Evolutionary conservation across 768 basidiomycete genomes (phyloP).

Genomic region (Nidularia pulvinata): DNA sequence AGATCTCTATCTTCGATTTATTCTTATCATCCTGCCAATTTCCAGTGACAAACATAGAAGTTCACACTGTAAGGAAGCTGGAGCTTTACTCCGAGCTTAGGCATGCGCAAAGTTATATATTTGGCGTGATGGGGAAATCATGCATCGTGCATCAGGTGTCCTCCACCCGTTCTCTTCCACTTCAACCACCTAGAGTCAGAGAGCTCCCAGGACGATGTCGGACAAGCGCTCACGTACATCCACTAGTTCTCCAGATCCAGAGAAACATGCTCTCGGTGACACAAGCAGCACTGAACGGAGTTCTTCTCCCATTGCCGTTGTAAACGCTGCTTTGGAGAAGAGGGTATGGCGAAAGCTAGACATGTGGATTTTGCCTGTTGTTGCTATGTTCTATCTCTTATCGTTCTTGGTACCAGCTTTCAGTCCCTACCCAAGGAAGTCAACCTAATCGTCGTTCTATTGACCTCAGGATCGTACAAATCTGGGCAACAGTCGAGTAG

Average conservation of each 20-base stretch:
- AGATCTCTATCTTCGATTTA: too few relatives aligned
- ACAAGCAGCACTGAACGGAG: constrained; percentile 17
- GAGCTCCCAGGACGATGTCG: constrained; percentile 9
- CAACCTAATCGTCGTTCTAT: background rate
- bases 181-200: background rate
- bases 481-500: constrained; percentile 60
- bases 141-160: too few relatives aligned
- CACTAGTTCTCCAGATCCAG: constrained; percentile 14
- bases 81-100: too few relatives aligned
- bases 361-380: constrained; percentile 42
- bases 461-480: constrained; percentile 46
- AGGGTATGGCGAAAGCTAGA: constrained; percentile 51
- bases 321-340: constrained; percentile 31
- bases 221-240: constrained; percentile 18
- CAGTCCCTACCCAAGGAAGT: background rate
- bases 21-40: too few relatives aligned
- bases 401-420: constrained; percentile 45
- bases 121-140: too few relatives aligned
- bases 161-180: background rate
- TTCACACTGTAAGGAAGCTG: too few relatives aligned
- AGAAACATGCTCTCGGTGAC: constrained; percentile 18
- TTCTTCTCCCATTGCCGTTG: constrained; percentile 7
- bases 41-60: too few relatives aligned
- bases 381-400: constrained; percentile 48
- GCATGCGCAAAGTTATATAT: too few relatives aligned